These are phyloP conservation scores for Leccinum uliginosum DNA, from an alignment of 768 basidiomycete genomes.

Conservation along the genomic window DNA sequence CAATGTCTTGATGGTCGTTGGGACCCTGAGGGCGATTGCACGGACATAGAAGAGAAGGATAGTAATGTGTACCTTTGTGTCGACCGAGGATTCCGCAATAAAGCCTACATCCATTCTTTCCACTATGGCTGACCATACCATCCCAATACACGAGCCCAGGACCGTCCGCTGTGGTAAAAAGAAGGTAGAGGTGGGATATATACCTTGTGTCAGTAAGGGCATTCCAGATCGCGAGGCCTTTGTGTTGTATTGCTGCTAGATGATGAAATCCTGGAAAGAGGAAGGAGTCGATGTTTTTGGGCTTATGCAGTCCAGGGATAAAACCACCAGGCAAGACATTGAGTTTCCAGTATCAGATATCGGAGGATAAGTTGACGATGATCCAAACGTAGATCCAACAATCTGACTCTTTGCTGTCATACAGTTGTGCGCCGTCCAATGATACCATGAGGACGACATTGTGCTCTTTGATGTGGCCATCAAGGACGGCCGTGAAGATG, in stretches of 20 bases:
- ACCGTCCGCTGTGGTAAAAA: no score
- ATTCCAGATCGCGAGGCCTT: slow-evolving; percentile 1
- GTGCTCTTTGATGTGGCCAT: slow-evolving; percentile 8
- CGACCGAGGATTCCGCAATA: no score
- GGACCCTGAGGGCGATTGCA: no score
- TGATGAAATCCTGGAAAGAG: slow-evolving; percentile 4
- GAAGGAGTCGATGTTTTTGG: slow-evolving; percentile 1
- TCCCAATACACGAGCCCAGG: no score
- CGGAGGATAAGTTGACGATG: slow-evolving; percentile 14
- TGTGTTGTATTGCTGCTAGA: neutral
- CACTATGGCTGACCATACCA: no score
- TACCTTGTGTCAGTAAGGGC: no score
- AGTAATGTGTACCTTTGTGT: no score
- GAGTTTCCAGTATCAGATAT: neutral
- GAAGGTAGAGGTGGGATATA: no score
- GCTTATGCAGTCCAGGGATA: slow-evolving; percentile 1
- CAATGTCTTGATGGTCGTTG: no score
- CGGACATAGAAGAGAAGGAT: no score
- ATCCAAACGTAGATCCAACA: slow-evolving; percentile 37
- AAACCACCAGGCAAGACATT: neutral
- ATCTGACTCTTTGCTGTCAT: neutral
- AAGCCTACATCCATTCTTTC: no score
- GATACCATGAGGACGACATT: slow-evolving; percentile 13
- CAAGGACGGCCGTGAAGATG: neutral
- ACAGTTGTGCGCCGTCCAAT: slow-evolving; percentile 39